Conservation (phyloP, 192 early-diverging fungal species). For the Umbelopsis sp. region DNA sequence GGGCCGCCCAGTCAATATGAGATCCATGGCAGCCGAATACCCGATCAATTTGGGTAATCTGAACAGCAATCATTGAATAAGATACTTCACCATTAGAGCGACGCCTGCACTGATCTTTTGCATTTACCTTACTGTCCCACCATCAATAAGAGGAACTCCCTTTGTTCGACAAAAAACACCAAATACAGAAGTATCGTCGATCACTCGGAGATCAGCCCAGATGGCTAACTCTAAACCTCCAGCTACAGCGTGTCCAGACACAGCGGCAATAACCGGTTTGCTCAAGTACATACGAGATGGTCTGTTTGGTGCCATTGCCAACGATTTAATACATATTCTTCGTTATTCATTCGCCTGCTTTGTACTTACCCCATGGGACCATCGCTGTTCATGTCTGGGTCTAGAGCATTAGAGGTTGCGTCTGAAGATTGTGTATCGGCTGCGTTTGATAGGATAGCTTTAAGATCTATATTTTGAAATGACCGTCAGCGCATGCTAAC, state of each 20-base stretch:
- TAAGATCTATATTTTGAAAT: slow-evolving; percentile 30
- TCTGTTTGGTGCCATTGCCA: slow-evolving; percentile 14
- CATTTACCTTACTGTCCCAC: slow-evolving; percentile 43
- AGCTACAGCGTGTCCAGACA: slow-evolving; percentile 58
- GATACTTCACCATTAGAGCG: no score
- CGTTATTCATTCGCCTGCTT: background rate
- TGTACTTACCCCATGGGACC: slow-evolving; percentile 20
- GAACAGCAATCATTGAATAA: background rate
- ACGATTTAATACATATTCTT: background rate
- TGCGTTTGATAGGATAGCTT: slow-evolving; percentile 21
- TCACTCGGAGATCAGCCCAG: slow-evolving; percentile 57
- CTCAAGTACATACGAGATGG: slow-evolving; percentile 48
- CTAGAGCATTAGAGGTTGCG: background rate
- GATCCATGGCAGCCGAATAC: slow-evolving; percentile 49
- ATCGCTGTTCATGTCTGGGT: slow-evolving; percentile 13
- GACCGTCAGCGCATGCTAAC: background rate
- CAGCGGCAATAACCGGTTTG: slow-evolving; percentile 57
- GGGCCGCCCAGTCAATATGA: slow-evolving; percentile 53
- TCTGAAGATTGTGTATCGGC: background rate
- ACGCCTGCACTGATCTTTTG: no score
- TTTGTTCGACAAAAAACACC: slow-evolving; percentile 50
- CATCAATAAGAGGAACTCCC: slow-evolving; percentile 58
- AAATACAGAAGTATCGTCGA: slow-evolving; percentile 39
- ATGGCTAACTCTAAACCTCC: slow-evolving; percentile 54
- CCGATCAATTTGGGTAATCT: slow-evolving; percentile 52